These are phyloP conservation scores for Adansonia madagascariensis DNA, from an alignment of 441 rosid species.

Conservation along the genomic window DNA sequence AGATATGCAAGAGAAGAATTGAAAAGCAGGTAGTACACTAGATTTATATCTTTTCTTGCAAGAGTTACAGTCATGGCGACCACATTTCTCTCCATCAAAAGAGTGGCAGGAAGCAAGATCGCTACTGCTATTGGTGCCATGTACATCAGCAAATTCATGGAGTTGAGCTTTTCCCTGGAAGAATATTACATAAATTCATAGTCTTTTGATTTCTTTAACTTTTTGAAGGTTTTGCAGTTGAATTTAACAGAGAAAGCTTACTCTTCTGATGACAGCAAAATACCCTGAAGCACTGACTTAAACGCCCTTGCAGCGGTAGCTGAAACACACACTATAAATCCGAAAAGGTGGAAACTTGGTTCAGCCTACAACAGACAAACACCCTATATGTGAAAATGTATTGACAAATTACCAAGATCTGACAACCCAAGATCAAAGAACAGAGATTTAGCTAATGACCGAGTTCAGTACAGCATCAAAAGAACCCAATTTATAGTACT, in stretches of 20 bases:
- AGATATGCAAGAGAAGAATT: conserved; percentile 43
- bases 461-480: not conserved
- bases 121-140: conserved; percentile 39
- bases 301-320: conserved; percentile 47
- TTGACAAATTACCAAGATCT: conserved; percentile 4
- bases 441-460: not conserved
- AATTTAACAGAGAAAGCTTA: not conserved
- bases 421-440: not conserved
- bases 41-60: conserved; percentile 36
- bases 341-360: conserved; percentile 43
- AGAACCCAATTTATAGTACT: not conserved
- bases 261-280: conserved; percentile 44
- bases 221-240: conserved; percentile 12
- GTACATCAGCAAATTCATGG: conserved; percentile 41
- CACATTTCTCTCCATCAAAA: conserved; percentile 40
- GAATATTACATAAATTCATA: not conserved
- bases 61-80: conserved; percentile 22
- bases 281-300: conserved; percentile 43
- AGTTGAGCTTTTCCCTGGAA: conserved; percentile 42
- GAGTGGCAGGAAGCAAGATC: conserved; percentile 37
- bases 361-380: conserved; percentile 33
- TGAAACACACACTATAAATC: conserved; percentile 37
- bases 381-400: not conserved
- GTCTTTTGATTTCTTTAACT: no score
- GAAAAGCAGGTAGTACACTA: conserved; percentile 42